A percentile compares a stretch with the other conserved stretches of the same genome.
These are phyloP conservation scores for Fraxinus dipetala DNA, from an alignment of 305 asterid species.

Conservation along the genomic window DNA sequence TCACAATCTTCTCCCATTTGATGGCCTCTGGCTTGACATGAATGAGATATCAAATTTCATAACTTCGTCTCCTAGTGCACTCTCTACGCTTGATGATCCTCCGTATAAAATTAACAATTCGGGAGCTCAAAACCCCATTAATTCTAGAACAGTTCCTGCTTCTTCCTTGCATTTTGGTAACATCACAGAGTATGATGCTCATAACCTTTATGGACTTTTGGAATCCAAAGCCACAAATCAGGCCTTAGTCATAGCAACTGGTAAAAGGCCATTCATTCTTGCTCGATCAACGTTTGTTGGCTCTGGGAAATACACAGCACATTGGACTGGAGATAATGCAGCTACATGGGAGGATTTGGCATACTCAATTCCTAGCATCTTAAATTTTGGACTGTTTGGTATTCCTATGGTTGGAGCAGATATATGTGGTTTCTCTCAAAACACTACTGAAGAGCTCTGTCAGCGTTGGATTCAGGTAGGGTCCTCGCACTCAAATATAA, in stretches of 20 bases:
- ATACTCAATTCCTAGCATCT: slow-evolving; percentile 43
- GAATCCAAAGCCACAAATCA: slow-evolving; percentile 38
- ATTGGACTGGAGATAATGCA: slow-evolving; percentile 63
- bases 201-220: slow-evolving; percentile 46
- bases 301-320: slow-evolving; percentile 48
- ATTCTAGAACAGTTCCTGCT: slow-evolving; percentile 41
- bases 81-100: slow-evolving; percentile 37
- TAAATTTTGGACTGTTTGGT: slow-evolving; percentile 51
- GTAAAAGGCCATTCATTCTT: slow-evolving; percentile 49
- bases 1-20: slow-evolving; percentile 36
- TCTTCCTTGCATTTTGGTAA: slow-evolving; percentile 40
- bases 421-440: slow-evolving; percentile 49
- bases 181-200: slow-evolving; percentile 43
- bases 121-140: slow-evolving; percentile 32
- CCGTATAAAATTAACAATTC: slow-evolving; percentile 46
- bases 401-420: slow-evolving; percentile 62
- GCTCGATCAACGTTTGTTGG: slow-evolving; percentile 51
- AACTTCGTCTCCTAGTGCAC: slow-evolving; percentile 23
- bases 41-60: slow-evolving; percentile 47
- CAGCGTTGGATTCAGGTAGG: slow-evolving; percentile 53
- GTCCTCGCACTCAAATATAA: background rate
- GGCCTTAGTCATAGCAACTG: slow-evolving; percentile 29
- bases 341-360: slow-evolving; percentile 55
- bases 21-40: slow-evolving; percentile 59
- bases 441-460: slow-evolving; percentile 54